Evolutionary conservation across 768 basidiomycete genomes (phyloP).

Genomic region (Porpolomopsis calyptriformis): DNA sequence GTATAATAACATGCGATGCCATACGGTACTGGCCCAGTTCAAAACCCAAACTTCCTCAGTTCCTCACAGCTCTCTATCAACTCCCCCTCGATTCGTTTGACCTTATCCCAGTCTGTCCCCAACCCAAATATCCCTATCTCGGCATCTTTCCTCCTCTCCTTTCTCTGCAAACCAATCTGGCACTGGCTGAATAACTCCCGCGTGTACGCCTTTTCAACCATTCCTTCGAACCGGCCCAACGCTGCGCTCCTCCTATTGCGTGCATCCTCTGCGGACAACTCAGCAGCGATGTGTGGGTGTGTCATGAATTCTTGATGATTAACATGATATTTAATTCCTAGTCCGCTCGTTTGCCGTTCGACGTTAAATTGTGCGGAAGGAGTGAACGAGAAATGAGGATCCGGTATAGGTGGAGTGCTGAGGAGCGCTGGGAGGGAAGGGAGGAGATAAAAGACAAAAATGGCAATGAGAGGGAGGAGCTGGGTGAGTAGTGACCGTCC

Average conservation of each 20-base stretch:
- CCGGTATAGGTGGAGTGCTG: conserved; percentile 52
- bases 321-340: conserved; percentile 78
- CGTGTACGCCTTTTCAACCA: conserved; percentile 66
- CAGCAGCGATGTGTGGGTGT: conserved; percentile 57
- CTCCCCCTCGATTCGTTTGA: conserved; percentile 61
- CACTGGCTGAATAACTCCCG: conserved; percentile 63
- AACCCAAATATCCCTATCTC: conserved; percentile 85
- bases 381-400: conserved; percentile 71
- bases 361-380: conserved; percentile 49
- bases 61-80: conserved; percentile 69
- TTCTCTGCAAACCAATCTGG: conserved; percentile 53
- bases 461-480: conserved; percentile 72
- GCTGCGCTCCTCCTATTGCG: conserved; percentile 23
- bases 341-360: conserved; percentile 57
- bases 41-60: conserved; percentile 54
- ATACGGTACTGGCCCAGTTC: conserved; percentile 20
- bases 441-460: conserved; percentile 77
- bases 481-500: conserved; percentile 61
- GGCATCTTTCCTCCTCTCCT: conserved; percentile 60
- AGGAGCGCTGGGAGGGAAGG: conserved; percentile 74
- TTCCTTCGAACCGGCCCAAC: conserved; percentile 57
- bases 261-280: conserved; percentile 20
- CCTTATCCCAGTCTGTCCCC: conserved; percentile 88
- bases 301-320: conserved; percentile 62
- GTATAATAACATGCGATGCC: too few relatives aligned